Evolutionary conservation across 108 stramenopile genomes (phyloP), one percentile per base, ranked within the genome.

Genomic region (Tribonema minus): DNA sequence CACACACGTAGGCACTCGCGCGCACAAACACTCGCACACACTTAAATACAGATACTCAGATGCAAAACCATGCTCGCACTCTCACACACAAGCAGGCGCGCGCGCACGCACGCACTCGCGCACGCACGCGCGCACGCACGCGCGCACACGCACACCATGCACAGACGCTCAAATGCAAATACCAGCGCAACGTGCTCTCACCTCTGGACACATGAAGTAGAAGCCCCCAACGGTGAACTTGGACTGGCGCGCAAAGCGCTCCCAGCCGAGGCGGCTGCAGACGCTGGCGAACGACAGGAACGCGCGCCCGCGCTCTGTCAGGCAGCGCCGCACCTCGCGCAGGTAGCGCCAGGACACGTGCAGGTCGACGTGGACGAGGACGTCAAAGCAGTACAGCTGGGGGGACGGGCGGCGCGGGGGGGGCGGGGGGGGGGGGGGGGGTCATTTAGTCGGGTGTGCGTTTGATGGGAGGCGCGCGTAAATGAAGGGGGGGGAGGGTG

Each of bases 221-320:
- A 80, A 80, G 9, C 78, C 78, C 3, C 78, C 78, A 12, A 80
- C 78, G 30, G 68, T 80, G 62, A 63, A 80, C 63, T 80, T 80
- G 27, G 34, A 37, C 34, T 80, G 78, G 20, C 39, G 41, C 40
- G n/a, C 39, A 33, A 80, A 80, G 2, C 78, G 68, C 34, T 68
- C 67, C 61, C 61, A 80, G 61, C 78, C 78, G 28, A 60, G 69
- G 31, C 68, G 68, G 46, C 68, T 70, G 62, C 61, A 69, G 15
- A 80, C 37, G 41, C 63, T 70, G 26, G 68, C 78, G 12, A 67
- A 70, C 61, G 68, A 80, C 54, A 90, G 79, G 7, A 89, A 68
- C 29, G 88, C 84, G 62, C 67, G 84, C 2, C 90, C 90, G 9
- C 89, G 88, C n/a, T 87, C 87, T 62, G 86, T 88, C 39, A 90